Evolutionary conservation across 2,329 filamentous ascomycete genomes (phyloP).

Genomic region (Hirsutella thompsonii): DNA sequence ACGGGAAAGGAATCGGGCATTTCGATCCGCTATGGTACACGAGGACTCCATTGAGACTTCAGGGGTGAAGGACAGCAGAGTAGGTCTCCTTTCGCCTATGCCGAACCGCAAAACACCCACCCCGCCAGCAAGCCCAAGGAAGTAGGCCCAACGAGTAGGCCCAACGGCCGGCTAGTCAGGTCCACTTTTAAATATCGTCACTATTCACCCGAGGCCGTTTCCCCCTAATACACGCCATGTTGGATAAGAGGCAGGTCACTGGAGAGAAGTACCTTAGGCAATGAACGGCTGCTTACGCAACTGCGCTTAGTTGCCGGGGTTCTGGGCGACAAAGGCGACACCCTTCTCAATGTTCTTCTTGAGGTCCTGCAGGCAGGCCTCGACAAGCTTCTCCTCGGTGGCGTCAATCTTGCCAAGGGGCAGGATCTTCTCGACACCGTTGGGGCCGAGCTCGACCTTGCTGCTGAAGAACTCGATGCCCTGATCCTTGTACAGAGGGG

Average conservation of each 20-base stretch:
- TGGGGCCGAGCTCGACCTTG: conserved; percentile 88
- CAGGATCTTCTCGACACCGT: conserved; percentile 89
- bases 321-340: conserved; percentile 43
- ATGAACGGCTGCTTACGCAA: no score
- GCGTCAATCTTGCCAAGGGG: conserved; percentile 74
- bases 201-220: neutral
- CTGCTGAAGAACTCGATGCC: conserved; percentile 95
- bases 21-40: conserved; percentile 20
- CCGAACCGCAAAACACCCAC: neutral
- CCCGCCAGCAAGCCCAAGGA: conserved; percentile 6
- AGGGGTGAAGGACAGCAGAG: conserved; percentile 15
- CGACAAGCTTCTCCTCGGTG: conserved; percentile 80
- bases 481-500: conserved; percentile 95
- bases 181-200: neutral
- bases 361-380: conserved; percentile 71
- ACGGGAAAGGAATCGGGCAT: neutral
- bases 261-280: no score
- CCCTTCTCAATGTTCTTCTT: conserved; percentile 97
- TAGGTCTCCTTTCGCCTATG: conserved; percentile 1
- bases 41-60: conserved; percentile 20
- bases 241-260: no score
- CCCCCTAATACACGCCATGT: no score
- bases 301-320: conserved; percentile 43
- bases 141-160: conserved; percentile 1
- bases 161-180: conserved; percentile 2